Base-by-base conservation (phyloP, 2,329 filamentous ascomycete genomes). In the Fusarium sp. region DNA sequence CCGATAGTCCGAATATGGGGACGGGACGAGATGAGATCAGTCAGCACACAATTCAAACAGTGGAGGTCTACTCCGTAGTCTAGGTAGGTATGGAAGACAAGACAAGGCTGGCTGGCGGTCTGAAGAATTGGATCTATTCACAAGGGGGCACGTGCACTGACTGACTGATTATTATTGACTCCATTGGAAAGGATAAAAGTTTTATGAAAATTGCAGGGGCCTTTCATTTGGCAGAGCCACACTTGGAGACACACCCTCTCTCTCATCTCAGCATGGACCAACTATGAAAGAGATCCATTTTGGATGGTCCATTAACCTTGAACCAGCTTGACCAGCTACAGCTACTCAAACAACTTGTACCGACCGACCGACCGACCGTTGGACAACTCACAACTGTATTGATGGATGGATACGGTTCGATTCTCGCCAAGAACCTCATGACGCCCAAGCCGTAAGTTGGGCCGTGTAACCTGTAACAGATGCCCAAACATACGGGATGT, bases 401-500 rank as follows among this genome's bases (percentile, higher is more conserved):
- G 16, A 45, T 67, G 56, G 16, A 45, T 67, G 56, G 62, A 59
- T 58, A 57, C 62, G 53, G 63, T 48, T 62, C 62, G 61, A 58
- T 60, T 49, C 28, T 68, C 62, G 58, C 54, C 43, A 64, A 61
- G 37, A 41, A 58, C 19, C 41, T 53, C 14, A 45, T 42, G 50
- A 57, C 58, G 72, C 72, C 62, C 69, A 74, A 70, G 66, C 68
- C 69, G 23, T 54, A 62, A 11, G 55, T 49, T 70, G 72, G 69
- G 63, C 72, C 72, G 64, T 74, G 69, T 62, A 50, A 28, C 23
- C 34, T 37, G 34, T n/a, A 42, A 34, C 41, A 62, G 64, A 61
- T 58, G 63, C 60, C 60, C 67, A 64, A 61, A 65, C 69, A 55
- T 70, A 71, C 58, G 57, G 65, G 57, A 74, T 74, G 72, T 67